These are phyloP conservation scores for Lophiostoma macrostomum DNA, from an alignment of 495 filamentous ascomycete species.

Conservation along the genomic window DNA sequence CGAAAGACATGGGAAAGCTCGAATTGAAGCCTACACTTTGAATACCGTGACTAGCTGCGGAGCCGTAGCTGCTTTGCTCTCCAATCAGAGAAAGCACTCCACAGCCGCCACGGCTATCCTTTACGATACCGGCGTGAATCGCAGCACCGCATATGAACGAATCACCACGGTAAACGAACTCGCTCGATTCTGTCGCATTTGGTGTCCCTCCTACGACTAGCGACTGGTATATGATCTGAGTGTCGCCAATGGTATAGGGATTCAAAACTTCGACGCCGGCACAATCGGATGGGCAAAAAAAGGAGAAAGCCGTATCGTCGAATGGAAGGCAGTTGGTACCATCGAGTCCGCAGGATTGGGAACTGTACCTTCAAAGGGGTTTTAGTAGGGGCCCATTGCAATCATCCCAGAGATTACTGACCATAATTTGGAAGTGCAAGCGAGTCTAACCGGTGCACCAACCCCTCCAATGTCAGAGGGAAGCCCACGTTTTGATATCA, in stretches of 20 bases:
- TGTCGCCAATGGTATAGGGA: slow-evolving; percentile 39
- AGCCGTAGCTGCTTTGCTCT: slow-evolving; percentile 34
- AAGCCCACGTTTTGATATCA: slow-evolving; percentile 6
- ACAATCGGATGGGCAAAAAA: slow-evolving; percentile 42
- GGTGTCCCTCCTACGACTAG: slow-evolving; percentile 42
- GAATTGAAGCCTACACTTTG: slow-evolving; percentile 37
- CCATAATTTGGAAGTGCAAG: slow-evolving; percentile 18
- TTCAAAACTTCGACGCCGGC: slow-evolving; percentile 34
- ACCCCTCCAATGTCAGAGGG: slow-evolving; percentile 17
- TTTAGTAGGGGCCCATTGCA: too few species aligned
- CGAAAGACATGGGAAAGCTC: slow-evolving; percentile 43
- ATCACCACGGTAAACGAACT: slow-evolving; percentile 40
- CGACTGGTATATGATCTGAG: slow-evolving; percentile 37
- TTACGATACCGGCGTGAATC: slow-evolving; percentile 42
- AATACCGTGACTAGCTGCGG: slow-evolving; percentile 35
- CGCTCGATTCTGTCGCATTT: slow-evolving; percentile 19
- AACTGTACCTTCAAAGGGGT: not conserved
- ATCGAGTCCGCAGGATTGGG: slow-evolving; percentile 39
- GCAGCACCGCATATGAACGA: slow-evolving; percentile 45
- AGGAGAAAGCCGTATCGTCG: slow-evolving; percentile 35
- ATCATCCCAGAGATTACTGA: too few species aligned
- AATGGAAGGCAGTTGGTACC: slow-evolving; percentile 42
- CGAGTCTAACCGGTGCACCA: slow-evolving; percentile 17
- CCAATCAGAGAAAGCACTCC: slow-evolving; percentile 40
- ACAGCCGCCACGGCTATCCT: slow-evolving; percentile 38